Base-by-base conservation (phyloP, 495 filamentous ascomycete species). In the Hypoxylon intermedium region DNA sequence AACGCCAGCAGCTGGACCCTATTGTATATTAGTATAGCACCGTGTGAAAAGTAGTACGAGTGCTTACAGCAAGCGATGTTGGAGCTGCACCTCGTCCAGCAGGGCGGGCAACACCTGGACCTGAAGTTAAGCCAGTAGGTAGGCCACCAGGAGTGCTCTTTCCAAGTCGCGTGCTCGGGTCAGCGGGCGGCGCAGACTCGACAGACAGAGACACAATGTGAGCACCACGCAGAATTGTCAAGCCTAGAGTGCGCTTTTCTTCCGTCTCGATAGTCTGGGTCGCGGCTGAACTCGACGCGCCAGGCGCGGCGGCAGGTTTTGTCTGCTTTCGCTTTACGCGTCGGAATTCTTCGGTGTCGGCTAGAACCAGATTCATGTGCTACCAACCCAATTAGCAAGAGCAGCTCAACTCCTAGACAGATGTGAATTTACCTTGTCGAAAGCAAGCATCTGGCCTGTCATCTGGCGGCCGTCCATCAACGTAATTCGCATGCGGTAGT, bases 301-400 rank as follows among this genome's bases (percentile, higher is more conserved):
- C 88, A 11, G 89, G 89, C 60, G 92, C 86, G 36, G 92, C 86
- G 36, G 85, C 76, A 59, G 85, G 78, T 80, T 96, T 96, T 38
- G 82, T 77, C 56, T 88, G 85, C 81, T 93, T 97, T 71, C 91
- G 86, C 79, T 94, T 96, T 56, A 93, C 90, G 65, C 89, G 89
- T 68, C 94, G 93, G 76, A 97, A 98, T 76, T 99, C 94, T 84
- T 99, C 94, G 70, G 95, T 97, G 70, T 99, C 94, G 72, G 93
- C 95, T 42, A 99, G 87, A 57, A 99, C 94, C 58, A 99, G 86
- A 75, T 99, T 99, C 95, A 98, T 97, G 75, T 98, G 94, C 91
- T 97, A 58, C 42, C n/a, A 40, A 33, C 53, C 42, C 37, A 20
- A 69, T 75, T 57, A 76, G 66, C 51, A 36, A 21, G 9, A 19